Base-by-base conservation (phyloP, 179 eudicot species). In the Heliamphora pulchella region DNA sequence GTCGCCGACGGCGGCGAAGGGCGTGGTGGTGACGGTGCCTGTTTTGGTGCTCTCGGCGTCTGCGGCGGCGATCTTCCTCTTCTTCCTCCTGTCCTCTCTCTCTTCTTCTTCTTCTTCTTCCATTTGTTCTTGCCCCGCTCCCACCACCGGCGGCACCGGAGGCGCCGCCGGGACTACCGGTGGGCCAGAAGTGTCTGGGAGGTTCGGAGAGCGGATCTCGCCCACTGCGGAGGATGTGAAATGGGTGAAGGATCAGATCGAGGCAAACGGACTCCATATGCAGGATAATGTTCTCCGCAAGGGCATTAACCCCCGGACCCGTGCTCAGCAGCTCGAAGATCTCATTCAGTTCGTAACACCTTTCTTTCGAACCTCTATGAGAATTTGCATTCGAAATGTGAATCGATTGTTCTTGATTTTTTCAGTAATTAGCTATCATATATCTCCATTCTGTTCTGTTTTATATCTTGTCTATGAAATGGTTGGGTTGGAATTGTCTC, bases 281-380 rank as follows among this genome's bases (percentile, higher is more conserved):
- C 89, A 83, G 18, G 95, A 93, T 51, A 93, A 95, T 85, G 87
- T 92, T 53, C 87, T 93, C 41, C 88, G 98, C 7, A 95, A 95
- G 58, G 98, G 98, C 82, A 95, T 95, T 73, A 95, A 95, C 87
- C 98, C 98, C 71, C 92, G 98, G 11, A 93, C 97, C 47, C 89
- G 98, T 57, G 88, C 82, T 54, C 93, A 95, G 57, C 98, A 95
- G 80, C 97, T 95, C 70, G 85, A 90, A 78, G 97, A 95, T 91
- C 92, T 95, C 64, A 71, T 75, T 55, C 88, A 87, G 97, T 95
- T 81, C 48, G 62, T 48, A 8, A 44, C 68, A 8, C 44, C 63
- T 78, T 73, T 84, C 70, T 4, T 67, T 41, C 39, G n/a, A 67
- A 13, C n/a, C n/a, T 66, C 71, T 67, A 41, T 18, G 20, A 44